These are phyloP conservation scores for Goniomonas avonlea DNA, from an alignment of 78 protist genomes.

Conservation along the genomic window DNA sequence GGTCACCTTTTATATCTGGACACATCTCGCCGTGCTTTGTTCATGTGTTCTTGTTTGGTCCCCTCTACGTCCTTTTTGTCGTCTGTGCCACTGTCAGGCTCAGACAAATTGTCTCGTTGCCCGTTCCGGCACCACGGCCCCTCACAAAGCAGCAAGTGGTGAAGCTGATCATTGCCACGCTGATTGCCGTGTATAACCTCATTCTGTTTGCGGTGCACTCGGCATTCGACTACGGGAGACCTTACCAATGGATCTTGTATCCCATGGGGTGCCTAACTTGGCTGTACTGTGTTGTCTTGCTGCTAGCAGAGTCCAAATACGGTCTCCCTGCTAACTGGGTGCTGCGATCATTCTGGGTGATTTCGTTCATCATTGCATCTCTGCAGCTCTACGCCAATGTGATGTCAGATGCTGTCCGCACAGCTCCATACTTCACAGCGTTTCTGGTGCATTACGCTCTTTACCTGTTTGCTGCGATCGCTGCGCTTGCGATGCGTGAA, in stretches of 20 bases:
- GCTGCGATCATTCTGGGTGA: not conserved
- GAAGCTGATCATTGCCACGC: not conserved
- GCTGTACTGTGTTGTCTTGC: not conserved
- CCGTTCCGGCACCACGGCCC: not conserved
- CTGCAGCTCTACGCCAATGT: not conserved
- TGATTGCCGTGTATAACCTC: not conserved
- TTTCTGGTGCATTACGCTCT: too few species aligned
- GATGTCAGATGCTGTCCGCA: too few species aligned
- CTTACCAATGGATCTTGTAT: slow-evolving; percentile 18
- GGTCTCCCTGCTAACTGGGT: slow-evolving; percentile 8
- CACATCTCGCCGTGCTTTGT: slow-evolving; percentile 9
- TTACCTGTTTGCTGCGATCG: too few species aligned
- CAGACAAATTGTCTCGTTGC: not conserved
- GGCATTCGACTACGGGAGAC: slow-evolving; percentile 18
- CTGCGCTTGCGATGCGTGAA: too few species aligned
- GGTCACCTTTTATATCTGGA: too few species aligned
- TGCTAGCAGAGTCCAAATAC: not conserved
- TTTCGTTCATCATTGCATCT: not conserved
- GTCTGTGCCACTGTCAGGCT: not conserved
- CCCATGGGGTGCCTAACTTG: slow-evolving; percentile 3
- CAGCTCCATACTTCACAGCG: too few species aligned
- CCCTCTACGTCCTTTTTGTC: not conserved
- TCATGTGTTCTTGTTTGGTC: not conserved
- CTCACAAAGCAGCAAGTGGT: not conserved
- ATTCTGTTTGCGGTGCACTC: slow-evolving; percentile 5